Base-by-base conservation (phyloP, 805 yeast genomes). In the Candida golubevii region DNA sequence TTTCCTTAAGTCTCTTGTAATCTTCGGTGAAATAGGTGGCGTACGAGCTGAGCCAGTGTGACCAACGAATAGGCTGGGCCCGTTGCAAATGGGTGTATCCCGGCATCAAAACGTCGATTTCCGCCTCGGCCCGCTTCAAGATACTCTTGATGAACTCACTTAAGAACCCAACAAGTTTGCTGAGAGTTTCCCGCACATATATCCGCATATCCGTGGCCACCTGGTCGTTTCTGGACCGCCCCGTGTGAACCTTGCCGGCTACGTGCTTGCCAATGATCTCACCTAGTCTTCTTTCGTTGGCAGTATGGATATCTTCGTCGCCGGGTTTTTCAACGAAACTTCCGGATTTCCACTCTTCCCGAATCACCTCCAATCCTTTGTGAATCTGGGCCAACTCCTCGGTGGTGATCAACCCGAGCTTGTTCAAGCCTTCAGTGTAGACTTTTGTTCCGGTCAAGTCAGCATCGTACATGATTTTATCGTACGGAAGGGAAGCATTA, bases 41-140 rank as follows among this genome's bases (percentile, higher is more conserved):
- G 60, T 93, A 91, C 63, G 88, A 82, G 54, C 91, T 80, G 54
- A 93, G 74, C 97, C 97, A 91, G 65, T 93, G 99, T 1, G 97
- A 76, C 99, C 99, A 93, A 70, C 99, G 81, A 60, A 93, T 93
- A n/a, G 99, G 99, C 69, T 90, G 99, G 1, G 98, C 98, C 65
- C 96, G 85, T 75, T 93, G 99, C 63, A 93, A 74, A 71, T 93
- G 99, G 11, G 99, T 93, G 72, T 93, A 93, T 36, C 99, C 99
- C 9, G 99, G 99, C 98, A 93, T 93, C 61, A 93, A 76, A 14
- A 85, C 85, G 56, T 85, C 95, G 47, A 93, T 86, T 69, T 93
- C 99, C 30, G 75, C 63, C 58, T 80, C 83, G 6, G 95, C 97
- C 61, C 99, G 80, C 45, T 74, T 74, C 35, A 81, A 60, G 54